phyloP scores from a whole-genome alignment of 2,329 filamentous ascomycete species.

The Didymella arachidicola region DNA sequence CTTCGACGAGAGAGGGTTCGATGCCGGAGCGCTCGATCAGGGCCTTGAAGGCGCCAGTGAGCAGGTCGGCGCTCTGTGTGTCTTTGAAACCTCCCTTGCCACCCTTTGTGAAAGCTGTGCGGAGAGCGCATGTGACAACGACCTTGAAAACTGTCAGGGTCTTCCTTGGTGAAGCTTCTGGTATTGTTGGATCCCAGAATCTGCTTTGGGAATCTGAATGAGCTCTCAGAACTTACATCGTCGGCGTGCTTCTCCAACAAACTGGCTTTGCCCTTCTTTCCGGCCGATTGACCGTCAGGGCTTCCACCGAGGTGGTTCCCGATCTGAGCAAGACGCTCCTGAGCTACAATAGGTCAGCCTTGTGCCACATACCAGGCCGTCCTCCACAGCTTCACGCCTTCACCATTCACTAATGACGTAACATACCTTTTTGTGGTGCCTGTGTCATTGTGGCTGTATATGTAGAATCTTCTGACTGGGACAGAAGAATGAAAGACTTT shows the following conservation, averaged over 20 bases:
- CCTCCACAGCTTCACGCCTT: neutral
- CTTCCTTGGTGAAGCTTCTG: no score
- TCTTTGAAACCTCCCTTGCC: conserved; percentile 97
- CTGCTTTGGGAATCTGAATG: conserved; percentile 2
- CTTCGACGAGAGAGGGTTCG: conserved; percentile 86
- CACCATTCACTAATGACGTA: neutral
- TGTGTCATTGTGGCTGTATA: conserved; percentile 17
- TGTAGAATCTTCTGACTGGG: neutral
- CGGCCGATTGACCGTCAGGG: neutral
- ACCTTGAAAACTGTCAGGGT: conserved; percentile 55
- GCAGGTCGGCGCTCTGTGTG: conserved; percentile 83
- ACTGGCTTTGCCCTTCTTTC: conserved; percentile 51
- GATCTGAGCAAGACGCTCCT: conserved; percentile 67
- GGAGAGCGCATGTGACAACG: conserved; percentile 90
- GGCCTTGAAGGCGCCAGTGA: conserved; percentile 81
- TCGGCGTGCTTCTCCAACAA: conserved; percentile 64
- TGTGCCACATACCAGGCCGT: neutral
- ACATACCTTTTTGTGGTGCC: conserved; percentile 22
- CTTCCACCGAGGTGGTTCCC: conserved; percentile 60
- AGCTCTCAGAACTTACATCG: conserved; percentile 54
- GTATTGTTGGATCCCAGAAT: neutral
- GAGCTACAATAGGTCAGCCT: conserved; percentile 51
- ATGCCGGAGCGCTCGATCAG: conserved; percentile 86
- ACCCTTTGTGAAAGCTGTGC: conserved; percentile 90
- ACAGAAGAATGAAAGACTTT: neutral